Evolutionary conservation across 176 grass and related monocot genomes (phyloP).

Genomic region (sorghum (Sorghum bicolor)): DNA sequence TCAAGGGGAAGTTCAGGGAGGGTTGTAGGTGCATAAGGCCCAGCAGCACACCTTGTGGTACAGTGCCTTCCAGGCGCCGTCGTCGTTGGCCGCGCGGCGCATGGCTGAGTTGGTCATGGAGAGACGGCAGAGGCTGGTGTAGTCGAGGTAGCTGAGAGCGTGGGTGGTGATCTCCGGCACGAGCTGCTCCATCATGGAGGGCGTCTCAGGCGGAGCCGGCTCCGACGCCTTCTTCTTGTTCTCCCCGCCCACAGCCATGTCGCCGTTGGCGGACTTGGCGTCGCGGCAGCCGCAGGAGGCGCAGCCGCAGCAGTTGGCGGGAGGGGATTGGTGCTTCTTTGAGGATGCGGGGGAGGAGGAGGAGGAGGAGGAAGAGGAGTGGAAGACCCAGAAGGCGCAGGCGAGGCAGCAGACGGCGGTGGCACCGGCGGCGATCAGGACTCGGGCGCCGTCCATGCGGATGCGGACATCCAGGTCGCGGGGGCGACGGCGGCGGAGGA

Average conservation of each 20-base stretch:
- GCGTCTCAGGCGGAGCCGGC: slow-evolving; percentile 12
- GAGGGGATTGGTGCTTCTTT: slow-evolving; percentile 2
- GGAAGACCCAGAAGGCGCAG: slow-evolving; percentile 54
- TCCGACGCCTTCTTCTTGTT: slow-evolving; percentile 44
- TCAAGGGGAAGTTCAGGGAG: not conserved
- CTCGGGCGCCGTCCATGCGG: slow-evolving; percentile 61
- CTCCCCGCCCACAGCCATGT: slow-evolving; percentile 69
- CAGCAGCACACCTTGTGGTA: slow-evolving; percentile 63
- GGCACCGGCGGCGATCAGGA: slow-evolving; percentile 78
- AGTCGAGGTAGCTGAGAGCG: slow-evolving; percentile 95
- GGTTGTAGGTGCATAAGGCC: not conserved
- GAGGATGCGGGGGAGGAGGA: not conserved
- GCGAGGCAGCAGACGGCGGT: slow-evolving; percentile 61
- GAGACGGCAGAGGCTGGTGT: slow-evolving; percentile 87
- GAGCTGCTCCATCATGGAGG: slow-evolving; percentile 99
- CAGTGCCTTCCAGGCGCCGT: slow-evolving; percentile 89
- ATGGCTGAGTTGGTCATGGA: slow-evolving; percentile 98
- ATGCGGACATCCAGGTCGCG: slow-evolving; percentile 46
- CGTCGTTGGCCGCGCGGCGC: slow-evolving; percentile 93
- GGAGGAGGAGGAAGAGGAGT: slow-evolving; percentile 18
- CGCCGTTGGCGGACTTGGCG: slow-evolving; percentile 34
- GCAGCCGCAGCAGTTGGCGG: slow-evolving; percentile 26
- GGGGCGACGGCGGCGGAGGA: slow-evolving; percentile 9
- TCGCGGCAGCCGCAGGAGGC: slow-evolving; percentile 32
- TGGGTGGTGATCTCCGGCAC: slow-evolving; percentile 97